These are phyloP conservation scores for Podospora australis DNA, from an alignment of 495 filamentous ascomycete genomes.

Conservation along the genomic window DNA sequence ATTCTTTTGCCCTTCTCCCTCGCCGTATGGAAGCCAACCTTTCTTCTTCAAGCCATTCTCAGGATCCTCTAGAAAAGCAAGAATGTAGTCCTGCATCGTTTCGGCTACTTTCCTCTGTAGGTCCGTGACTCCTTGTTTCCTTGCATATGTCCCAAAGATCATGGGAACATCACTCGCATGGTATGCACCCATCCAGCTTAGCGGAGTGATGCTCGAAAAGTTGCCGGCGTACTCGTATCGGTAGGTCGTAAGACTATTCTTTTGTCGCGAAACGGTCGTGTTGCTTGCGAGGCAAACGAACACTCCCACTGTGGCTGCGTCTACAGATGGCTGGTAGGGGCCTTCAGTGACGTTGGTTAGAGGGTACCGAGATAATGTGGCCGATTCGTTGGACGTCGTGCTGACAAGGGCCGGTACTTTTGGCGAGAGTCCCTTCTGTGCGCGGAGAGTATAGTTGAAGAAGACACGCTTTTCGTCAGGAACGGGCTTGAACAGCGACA, in stretches of 20 bases:
- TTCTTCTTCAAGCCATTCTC: constrained; percentile 23
- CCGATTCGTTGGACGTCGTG: constrained; percentile 37
- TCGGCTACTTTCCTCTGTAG: constrained; percentile 31
- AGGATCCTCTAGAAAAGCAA: constrained; percentile 40
- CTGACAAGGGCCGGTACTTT: constrained; percentile 35
- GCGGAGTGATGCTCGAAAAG: constrained; percentile 38
- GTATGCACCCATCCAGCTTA: constrained; percentile 45
- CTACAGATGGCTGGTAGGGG: constrained; percentile 25
- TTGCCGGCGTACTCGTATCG: constrained; percentile 48
- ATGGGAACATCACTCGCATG: constrained; percentile 43
- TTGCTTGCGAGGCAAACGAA: constrained; percentile 35
- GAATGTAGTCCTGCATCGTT: constrained; percentile 37
- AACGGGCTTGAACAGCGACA: constrained; percentile 34
- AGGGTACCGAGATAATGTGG: constrained; percentile 30
- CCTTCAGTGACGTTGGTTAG: constrained; percentile 25
- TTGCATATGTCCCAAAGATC: constrained; percentile 37
- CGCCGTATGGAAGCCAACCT: constrained; percentile 17
- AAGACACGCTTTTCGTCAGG: constrained; percentile 38
- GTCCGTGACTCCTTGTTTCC: constrained; percentile 22
- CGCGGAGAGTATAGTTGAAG: constrained; percentile 37
- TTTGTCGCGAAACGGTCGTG: constrained; percentile 19
- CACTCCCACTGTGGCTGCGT: constrained; percentile 25
- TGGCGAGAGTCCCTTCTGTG: constrained; percentile 17
- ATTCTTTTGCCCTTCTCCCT: constrained; percentile 4
- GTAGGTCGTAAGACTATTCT: constrained; percentile 34